A percentile compares a stretch with the other conserved stretches of the same genome.
These are phyloP conservation scores for Breviolum minutum DNA, from an alignment of 73 alveolate species.

Conservation along the genomic window DNA sequence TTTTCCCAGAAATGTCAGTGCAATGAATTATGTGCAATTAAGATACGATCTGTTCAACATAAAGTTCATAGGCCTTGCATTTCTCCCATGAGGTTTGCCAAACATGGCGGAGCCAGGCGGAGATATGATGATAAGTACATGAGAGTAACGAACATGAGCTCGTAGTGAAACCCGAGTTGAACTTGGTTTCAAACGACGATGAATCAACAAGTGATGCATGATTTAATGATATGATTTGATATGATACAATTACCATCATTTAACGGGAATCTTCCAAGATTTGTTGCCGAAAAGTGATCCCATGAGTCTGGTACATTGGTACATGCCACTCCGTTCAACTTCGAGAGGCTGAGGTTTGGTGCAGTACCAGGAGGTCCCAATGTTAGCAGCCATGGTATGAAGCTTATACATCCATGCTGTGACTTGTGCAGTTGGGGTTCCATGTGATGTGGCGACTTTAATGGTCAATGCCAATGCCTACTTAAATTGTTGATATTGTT, in stretches of 20 bases:
- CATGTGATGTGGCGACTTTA: no score
- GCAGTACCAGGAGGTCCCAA: neutral
- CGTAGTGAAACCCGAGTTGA: neutral
- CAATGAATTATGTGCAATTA: no score
- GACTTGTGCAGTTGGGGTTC: no score
- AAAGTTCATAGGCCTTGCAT: neutral
- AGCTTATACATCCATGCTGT: no score
- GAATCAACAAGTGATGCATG: neutral
- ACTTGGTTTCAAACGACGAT: neutral
- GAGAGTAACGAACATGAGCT: neutral
- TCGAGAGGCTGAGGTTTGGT: neutral
- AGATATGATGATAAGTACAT: neutral
- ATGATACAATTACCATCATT: neutral
- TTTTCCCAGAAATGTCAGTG: neutral
- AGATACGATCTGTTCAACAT: no score
- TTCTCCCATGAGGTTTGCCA: slow-evolving; percentile 19
- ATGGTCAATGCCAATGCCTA: no score
- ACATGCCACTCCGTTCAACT: no score
- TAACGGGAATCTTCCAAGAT: neutral
- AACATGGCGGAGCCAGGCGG: slow-evolving; percentile 45
- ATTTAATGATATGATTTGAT: no score
- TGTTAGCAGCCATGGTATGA: slow-evolving; percentile 18
- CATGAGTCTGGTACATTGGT: no score
- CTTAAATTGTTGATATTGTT: no score
- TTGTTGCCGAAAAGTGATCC: neutral